Percentiles rank a stretch among this genome's conserved stretches.
These are phyloP conservation scores for Syzygium grande DNA, from an alignment of 345 rosid genomes.

Conservation along the genomic window DNA sequence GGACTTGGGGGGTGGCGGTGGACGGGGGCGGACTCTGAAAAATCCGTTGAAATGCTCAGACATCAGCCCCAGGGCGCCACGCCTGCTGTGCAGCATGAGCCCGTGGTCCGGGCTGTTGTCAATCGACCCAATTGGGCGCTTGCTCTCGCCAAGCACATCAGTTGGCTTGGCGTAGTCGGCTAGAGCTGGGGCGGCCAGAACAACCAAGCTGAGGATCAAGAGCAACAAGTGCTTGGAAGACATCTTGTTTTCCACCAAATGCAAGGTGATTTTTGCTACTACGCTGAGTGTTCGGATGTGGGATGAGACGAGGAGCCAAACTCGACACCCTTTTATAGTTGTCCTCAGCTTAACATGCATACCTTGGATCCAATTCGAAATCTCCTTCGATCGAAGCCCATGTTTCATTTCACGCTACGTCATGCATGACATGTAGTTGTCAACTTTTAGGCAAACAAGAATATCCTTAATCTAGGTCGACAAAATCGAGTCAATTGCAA, in stretches of 20 bases:
- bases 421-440: neutral
- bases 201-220: constrained; percentile 11
- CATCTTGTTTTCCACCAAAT: neutral
- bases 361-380: neutral
- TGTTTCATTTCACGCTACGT: neutral
- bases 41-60: neutral
- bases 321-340: neutral
- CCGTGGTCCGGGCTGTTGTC: neutral
- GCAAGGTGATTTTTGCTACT: neutral
- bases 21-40: neutral
- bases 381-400: neutral
- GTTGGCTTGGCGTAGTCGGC: neutral
- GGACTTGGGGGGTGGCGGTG: neutral
- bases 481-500: neutral
- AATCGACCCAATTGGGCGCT: neutral
- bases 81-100: neutral
- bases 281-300: neutral
- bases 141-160: neutral
- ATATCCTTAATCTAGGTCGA: neutral
- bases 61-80: neutral
- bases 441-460: neutral
- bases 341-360: neutral
- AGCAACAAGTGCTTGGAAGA: constrained; percentile 1
- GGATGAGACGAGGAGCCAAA: neutral
- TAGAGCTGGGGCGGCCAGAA: neutral